Evolutionary conservation across 768 basidiomycete genomes (phyloP).

Genomic region (Leucocoprinus leucothites): DNA sequence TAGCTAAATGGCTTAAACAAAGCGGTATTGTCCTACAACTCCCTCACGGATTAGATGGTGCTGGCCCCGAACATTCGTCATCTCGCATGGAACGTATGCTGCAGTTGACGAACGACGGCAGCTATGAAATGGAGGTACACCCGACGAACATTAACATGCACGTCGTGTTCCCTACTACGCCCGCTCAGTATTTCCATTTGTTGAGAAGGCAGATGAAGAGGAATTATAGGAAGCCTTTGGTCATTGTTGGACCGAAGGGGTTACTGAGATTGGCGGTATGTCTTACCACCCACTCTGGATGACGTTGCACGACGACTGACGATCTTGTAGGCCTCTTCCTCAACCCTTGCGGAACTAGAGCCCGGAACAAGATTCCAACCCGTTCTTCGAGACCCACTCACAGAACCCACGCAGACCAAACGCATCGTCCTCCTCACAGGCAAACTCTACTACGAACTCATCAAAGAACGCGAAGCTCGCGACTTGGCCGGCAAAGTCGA

Average conservation of each 20-base stretch:
- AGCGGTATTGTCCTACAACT: conserved; percentile 84
- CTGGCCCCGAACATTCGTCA: conserved; percentile 92
- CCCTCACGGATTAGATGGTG: conserved; percentile 89
- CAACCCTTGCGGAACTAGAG: conserved; percentile 58
- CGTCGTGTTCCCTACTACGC: conserved; percentile 81
- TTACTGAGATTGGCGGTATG: conserved; percentile 13
- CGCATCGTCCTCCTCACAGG: conserved; percentile 77
- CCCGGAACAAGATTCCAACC: conserved; percentile 63
- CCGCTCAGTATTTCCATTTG: conserved; percentile 92
- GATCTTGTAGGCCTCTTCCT: conserved; percentile 63
- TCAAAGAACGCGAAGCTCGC: conserved; percentile 59
- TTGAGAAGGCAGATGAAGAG: conserved; percentile 82
- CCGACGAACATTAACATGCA: conserved; percentile 75
- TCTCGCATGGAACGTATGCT: conserved; percentile 86
- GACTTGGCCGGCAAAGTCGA: conserved; percentile 52
- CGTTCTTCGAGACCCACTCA: conserved; percentile 54
- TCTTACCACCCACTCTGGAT: conserved; percentile 73
- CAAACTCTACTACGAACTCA: conserved; percentile 86
- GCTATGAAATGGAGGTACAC: conserved; percentile 28
- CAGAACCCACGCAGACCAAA: conserved; percentile 36
- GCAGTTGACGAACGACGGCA: conserved; percentile 84
- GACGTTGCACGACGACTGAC: not conserved
- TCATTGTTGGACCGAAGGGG: conserved; percentile 84
- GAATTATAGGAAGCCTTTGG: conserved; percentile 83
- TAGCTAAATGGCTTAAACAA: conserved; percentile 93